Conservation (phyloP, 805 yeast species). For the Cyberlindnera bimundalis region DNA sequence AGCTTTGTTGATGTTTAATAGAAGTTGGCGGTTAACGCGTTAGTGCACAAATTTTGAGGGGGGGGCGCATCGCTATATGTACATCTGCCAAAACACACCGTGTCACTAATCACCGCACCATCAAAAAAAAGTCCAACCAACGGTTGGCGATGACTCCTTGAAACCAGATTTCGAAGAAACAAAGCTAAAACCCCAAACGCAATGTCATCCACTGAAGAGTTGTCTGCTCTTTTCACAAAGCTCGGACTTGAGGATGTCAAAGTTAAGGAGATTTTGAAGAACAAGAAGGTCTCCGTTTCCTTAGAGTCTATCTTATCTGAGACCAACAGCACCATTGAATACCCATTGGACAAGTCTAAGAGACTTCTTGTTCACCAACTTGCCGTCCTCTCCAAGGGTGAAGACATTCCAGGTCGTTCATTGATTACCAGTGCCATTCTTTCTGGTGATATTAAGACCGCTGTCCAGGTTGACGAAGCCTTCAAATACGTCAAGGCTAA, state of each 20-base stretch:
- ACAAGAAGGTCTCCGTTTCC: conserved; percentile 76
- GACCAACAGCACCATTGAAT: conserved; percentile 30
- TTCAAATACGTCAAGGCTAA: conserved; percentile 62
- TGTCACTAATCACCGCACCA: not conserved
- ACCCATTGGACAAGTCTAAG: conserved; percentile 52
- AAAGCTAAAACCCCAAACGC: not conserved
- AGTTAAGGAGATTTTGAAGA: conserved; percentile 76
- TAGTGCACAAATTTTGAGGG: not conserved
- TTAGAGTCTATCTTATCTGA: conserved; percentile 56
- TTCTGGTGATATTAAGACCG: conserved; percentile 59
- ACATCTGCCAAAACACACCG: conserved; percentile 6
- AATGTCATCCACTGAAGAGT: conserved; percentile 31
- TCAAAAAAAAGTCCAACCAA: conserved; percentile 1
- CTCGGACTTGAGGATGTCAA: conserved; percentile 72
- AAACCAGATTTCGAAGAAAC: not conserved
- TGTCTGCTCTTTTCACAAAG: conserved; percentile 32
- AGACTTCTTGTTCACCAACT: conserved; percentile 70
- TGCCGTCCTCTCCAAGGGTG: conserved; percentile 66
- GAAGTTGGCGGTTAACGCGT: too few species aligned
- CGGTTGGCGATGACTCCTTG: not conserved
- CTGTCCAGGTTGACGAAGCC: conserved; percentile 78
- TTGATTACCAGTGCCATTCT: conserved; percentile 59
- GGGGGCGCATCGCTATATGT: not conserved
- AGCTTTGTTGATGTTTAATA: not conserved
- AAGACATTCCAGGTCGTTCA: conserved; percentile 43